Conservation (phyloP, 768 basidiomycete genomes). For the Suillus paluster region DNA sequence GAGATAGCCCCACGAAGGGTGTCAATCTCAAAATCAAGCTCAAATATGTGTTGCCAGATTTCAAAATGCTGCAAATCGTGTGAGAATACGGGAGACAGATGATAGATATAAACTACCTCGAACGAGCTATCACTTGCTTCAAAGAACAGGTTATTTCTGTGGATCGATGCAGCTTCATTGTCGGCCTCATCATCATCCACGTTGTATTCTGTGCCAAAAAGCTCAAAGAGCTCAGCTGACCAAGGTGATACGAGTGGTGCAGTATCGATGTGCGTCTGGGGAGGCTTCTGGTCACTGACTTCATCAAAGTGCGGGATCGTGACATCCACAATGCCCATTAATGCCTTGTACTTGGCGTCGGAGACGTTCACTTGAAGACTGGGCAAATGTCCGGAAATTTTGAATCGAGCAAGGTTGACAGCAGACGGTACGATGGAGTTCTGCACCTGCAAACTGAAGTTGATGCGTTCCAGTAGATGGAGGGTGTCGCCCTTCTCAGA, state of each 20-base stretch:
- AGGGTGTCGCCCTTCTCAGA: conserved; percentile 60
- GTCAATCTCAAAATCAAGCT: conserved; percentile 88
- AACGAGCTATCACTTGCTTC: conserved; percentile 68
- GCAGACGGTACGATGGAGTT: conserved; percentile 91
- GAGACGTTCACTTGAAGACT: conserved; percentile 88
- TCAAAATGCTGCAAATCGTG: conserved; percentile 32
- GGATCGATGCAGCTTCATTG: conserved; percentile 40
- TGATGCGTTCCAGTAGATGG: conserved; percentile 92
- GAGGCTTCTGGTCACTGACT: conserved; percentile 31
- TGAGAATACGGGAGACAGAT: conserved; percentile 7
- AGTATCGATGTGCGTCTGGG: conserved; percentile 25
- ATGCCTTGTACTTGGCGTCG: conserved; percentile 86
- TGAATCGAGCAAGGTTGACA: conserved; percentile 84
- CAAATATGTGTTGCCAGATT: conserved; percentile 66
- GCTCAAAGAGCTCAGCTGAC: conserved; percentile 58
- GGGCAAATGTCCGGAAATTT: conserved; percentile 87
- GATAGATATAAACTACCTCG: conserved; percentile 45
- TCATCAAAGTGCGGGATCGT: conserved; percentile 83
- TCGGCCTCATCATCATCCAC: conserved; percentile 62
- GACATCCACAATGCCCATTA: conserved; percentile 93
- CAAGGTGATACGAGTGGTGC: conserved; percentile 50
- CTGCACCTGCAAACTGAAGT: conserved; percentile 85
- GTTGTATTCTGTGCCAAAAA: conserved; percentile 65
- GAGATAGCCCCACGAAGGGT: conserved; percentile 79
- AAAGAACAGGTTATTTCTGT: conserved; percentile 65